Evolutionary conservation across 2,329 filamentous ascomycete species (phyloP).

Genomic region (Colletotrichum melonis): DNA sequence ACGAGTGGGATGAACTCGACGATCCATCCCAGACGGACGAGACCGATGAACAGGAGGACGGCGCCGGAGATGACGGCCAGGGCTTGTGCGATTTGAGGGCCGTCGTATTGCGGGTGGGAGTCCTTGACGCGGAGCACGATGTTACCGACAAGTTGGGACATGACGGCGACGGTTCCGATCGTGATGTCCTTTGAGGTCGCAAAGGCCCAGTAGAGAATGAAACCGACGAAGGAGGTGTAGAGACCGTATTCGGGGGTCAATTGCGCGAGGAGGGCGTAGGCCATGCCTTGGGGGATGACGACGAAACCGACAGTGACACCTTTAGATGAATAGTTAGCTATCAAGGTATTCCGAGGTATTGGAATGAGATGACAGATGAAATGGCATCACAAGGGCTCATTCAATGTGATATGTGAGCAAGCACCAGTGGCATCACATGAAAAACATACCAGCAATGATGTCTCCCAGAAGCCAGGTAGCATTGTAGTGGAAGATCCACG

Average conservation of each 20-base stretch:
- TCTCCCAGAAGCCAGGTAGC: slow-evolving; percentile 36
- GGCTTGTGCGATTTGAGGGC: slow-evolving; percentile 55
- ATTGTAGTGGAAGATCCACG: slow-evolving; percentile 56
- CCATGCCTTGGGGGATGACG: slow-evolving; percentile 84
- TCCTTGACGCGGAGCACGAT: slow-evolving; percentile 53
- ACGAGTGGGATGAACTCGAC: slow-evolving; percentile 64
- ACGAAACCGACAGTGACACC: slow-evolving; percentile 77
- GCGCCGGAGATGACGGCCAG: slow-evolving; percentile 58
- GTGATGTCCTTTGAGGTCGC: slow-evolving; percentile 89
- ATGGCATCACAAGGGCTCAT: background rate
- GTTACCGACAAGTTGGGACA: slow-evolving; percentile 62
- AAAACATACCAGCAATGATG: slow-evolving; percentile 31
- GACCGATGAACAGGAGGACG: slow-evolving; percentile 56
- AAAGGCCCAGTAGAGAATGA: slow-evolving; percentile 85
- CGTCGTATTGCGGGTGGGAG: slow-evolving; percentile 46
- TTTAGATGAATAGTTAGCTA: slow-evolving; percentile 33
- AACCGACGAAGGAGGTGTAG: slow-evolving; percentile 86
- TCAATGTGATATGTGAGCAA: background rate
- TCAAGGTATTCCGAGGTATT: background rate
- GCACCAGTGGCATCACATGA: background rate
- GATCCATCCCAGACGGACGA: slow-evolving; percentile 60
- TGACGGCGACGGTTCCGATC: slow-evolving; percentile 68
- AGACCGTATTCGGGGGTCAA: slow-evolving; percentile 77
- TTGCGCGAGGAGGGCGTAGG: slow-evolving; percentile 78
- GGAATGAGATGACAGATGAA: background rate